phyloP scores from a whole-genome alignment of 2,329 filamentous ascomycete species.

The Paraphaeosphaeria sporulosa region DNA sequence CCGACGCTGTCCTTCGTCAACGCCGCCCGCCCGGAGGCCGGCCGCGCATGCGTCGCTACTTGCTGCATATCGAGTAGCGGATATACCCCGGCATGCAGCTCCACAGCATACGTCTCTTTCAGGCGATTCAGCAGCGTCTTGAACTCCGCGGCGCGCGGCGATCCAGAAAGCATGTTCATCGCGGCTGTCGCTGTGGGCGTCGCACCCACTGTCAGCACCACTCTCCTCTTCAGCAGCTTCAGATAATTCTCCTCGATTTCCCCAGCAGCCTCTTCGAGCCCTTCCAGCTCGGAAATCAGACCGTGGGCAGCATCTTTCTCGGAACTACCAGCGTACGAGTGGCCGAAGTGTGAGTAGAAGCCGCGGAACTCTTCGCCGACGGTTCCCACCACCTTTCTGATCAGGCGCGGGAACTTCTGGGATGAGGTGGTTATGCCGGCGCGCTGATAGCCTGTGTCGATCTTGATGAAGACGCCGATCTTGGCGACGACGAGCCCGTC shows the following conservation, averaged over 20 bases:
- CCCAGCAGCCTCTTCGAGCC: conserved; percentile 57
- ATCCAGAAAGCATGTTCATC: conserved; percentile 62
- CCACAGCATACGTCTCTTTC: conserved; percentile 55
- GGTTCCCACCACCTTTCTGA: conserved; percentile 54
- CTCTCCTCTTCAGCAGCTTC: background rate
- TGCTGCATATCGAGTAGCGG: conserved; percentile 81
- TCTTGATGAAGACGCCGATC: conserved; percentile 72
- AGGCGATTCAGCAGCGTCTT: conserved; percentile 50
- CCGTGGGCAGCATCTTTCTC: conserved; percentile 66
- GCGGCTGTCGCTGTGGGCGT: conserved; percentile 76
- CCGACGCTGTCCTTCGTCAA: conserved; percentile 67
- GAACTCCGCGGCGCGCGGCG: conserved; percentile 50
- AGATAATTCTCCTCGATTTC: conserved; percentile 41
- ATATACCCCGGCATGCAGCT: conserved; percentile 80
- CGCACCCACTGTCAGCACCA: conserved; percentile 75
- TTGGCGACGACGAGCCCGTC: conserved; percentile 31
- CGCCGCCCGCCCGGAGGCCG: conserved; percentile 36
- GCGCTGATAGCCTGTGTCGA: conserved; percentile 76
- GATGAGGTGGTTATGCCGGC: conserved; percentile 69
- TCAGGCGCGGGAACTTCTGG: conserved; percentile 54
- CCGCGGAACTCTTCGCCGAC: conserved; percentile 60
- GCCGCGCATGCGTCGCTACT: conserved; percentile 72
- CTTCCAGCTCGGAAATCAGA: conserved; percentile 66
- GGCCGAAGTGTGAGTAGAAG: conserved; percentile 76
- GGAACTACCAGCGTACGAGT: conserved; percentile 68